Base-by-base conservation (phyloP, 2,329 filamentous ascomycete species). In the Nigrospora sphaerica region DNA sequence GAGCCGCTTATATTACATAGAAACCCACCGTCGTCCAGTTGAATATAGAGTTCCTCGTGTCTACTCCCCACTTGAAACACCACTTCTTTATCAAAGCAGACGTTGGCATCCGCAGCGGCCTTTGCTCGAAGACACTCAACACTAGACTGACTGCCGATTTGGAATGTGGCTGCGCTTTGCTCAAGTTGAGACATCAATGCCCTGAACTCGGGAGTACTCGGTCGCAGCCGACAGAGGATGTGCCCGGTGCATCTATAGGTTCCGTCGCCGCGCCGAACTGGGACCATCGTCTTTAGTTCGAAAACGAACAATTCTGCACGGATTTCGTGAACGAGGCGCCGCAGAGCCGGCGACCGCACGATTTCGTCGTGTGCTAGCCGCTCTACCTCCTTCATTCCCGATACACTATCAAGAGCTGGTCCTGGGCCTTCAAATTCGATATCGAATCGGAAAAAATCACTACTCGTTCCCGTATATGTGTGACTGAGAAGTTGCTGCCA, bases 371-470 rank as follows among this genome's bases (percentile, higher is more conserved):
- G 42, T 16, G 42, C 34, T 14, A 45, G 18, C 17, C 32, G 19
- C 12, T 12, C 35, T 10, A 46, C 23, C n/a, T 37, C 32, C 28
- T 46, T n/a, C 38, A 46, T 46, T 18, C 31, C 44, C 32, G 33
- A 7, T 12, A 46, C 32, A 46, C 34, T 38, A 31, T 46, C 44
- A n/a, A 46, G 44, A 19, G 44, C 44, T 7, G 44, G 44, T n/a
- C n/a, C 37, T 28, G 13, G 42, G 17, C 19, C 35, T 17, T 39
- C 34, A 32, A 37, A 45, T 17, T 39, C 34, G 18, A 45, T 31
- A 45, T 45, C 34, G n/a, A 45, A 45, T 10, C 34, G 34, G 35
- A 45, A 45, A 28, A 44, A 36, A 17, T 36, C 35, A 38, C 19
- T 38, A 18, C 23, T 19, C 10, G 14, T 28, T 17, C 19, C 34